These are phyloP conservation scores for Biscogniauxia mediterranea DNA, from an alignment of 2,329 filamentous ascomycete genomes.

Conservation along the genomic window DNA sequence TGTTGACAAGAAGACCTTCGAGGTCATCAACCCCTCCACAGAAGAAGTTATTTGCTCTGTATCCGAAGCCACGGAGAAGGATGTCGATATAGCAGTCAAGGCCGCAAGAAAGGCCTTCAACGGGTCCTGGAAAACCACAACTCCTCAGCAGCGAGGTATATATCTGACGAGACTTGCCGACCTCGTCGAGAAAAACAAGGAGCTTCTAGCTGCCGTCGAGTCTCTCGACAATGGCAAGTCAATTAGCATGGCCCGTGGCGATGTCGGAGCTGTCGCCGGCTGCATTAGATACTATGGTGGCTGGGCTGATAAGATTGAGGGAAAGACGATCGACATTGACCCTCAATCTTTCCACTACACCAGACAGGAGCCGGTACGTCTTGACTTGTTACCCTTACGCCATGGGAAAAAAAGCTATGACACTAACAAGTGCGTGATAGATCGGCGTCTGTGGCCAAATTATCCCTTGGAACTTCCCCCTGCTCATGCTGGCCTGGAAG, in stretches of 20 bases:
- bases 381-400: not conserved
- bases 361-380: slow-evolving; percentile 66
- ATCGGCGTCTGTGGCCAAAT: slow-evolving; percentile 68
- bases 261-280: slow-evolving; percentile 65
- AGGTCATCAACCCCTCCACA: slow-evolving; percentile 84
- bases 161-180: slow-evolving; percentile 76
- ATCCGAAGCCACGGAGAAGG: slow-evolving; percentile 83
- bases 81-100: slow-evolving; percentile 75
- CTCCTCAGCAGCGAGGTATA: slow-evolving; percentile 69
- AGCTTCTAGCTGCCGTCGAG: slow-evolving; percentile 78
- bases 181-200: slow-evolving; percentile 73
- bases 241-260: slow-evolving; percentile 71
- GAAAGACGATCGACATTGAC: slow-evolving; percentile 79
- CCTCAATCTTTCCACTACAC: slow-evolving; percentile 83
- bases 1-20: slow-evolving; percentile 85
- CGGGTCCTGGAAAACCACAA: slow-evolving; percentile 64
- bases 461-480: slow-evolving; percentile 86
- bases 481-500: slow-evolving; percentile 84
- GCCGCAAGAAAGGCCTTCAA: slow-evolving; percentile 87
- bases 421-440: slow-evolving; percentile 12
- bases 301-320: slow-evolving; percentile 89
- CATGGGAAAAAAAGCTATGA: slow-evolving; percentile 5
- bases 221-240: slow-evolving; percentile 87
- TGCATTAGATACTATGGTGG: slow-evolving; percentile 85
- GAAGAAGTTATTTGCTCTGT: slow-evolving; percentile 84